A percentile compares a stretch with the other conserved stretches of the same genome.
Conservation (phyloP, 2,329 filamentous ascomycete genomes). For the Alternaria sp. region DNA sequence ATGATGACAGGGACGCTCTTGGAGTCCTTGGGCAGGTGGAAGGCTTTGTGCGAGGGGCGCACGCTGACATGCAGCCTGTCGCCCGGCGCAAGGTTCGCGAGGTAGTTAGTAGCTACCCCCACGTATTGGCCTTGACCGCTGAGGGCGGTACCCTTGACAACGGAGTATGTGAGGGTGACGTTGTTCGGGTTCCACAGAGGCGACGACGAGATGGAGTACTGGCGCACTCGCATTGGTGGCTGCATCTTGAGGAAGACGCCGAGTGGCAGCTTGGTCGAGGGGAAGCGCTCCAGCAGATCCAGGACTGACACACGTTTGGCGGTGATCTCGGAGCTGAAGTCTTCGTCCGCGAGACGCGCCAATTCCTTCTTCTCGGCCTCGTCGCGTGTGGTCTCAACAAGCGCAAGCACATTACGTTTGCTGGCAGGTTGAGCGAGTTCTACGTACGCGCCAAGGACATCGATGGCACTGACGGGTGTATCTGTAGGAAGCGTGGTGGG, state of each 20-base stretch:
- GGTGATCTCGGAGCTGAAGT: constrained; percentile 48
- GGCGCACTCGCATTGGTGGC: constrained; percentile 77
- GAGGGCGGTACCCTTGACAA: constrained; percentile 64
- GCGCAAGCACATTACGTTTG: constrained; percentile 63
- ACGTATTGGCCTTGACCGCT: constrained; percentile 52
- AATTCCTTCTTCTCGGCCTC: constrained; percentile 59
- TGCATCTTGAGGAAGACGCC: constrained; percentile 73
- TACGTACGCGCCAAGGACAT: constrained; percentile 72
- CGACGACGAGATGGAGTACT: constrained; percentile 81
- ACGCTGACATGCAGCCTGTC: constrained; percentile 54
- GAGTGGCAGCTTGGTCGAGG: constrained; percentile 65
- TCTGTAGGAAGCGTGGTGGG: constrained; percentile 71
- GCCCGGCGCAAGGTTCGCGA: constrained; percentile 48
- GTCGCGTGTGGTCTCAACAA: constrained; percentile 59
- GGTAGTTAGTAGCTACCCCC: constrained; percentile 54
- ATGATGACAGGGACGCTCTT: constrained; percentile 52
- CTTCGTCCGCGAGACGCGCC: constrained; percentile 53
- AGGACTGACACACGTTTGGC: constrained; percentile 69
- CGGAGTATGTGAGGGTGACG: constrained; percentile 71
- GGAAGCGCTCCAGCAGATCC: constrained; percentile 71
- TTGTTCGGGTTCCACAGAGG: constrained; percentile 65
- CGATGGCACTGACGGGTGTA: constrained; percentile 65
- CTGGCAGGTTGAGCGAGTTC: constrained; percentile 77
- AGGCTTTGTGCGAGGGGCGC: constrained; percentile 50
- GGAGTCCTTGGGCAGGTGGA: constrained; percentile 53